Evolutionary conservation across 768 basidiomycete genomes (phyloP).

Genomic region (Coprinopsis marcescibilis): DNA sequence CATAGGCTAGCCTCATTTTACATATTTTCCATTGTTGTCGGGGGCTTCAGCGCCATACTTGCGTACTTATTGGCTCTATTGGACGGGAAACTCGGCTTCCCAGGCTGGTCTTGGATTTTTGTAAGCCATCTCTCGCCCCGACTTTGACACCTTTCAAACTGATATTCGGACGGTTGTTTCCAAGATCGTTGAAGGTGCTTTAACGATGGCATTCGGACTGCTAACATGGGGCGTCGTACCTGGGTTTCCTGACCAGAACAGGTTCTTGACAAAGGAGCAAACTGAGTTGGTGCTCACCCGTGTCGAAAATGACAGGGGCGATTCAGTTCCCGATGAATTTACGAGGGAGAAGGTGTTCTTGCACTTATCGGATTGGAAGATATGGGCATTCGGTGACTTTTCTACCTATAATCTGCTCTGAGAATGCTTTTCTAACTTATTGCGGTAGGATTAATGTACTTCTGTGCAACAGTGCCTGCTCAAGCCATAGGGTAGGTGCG

Average conservation of each 20-base stretch:
- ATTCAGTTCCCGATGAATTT: conserved; percentile 40
- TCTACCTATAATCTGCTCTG: neutral
- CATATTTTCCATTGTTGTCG: conserved; percentile 34
- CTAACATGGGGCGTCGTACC: conserved; percentile 39
- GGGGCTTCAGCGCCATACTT: conserved; percentile 44
- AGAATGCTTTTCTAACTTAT: conserved; percentile 2
- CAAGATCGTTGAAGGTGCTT: conserved; percentile 44
- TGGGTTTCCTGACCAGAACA: conserved; percentile 44
- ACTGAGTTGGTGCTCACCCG: conserved; percentile 37
- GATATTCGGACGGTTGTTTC: no score
- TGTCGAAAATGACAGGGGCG: conserved; percentile 45
- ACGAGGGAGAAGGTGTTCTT: conserved; percentile 28
- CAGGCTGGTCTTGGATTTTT: conserved; percentile 52
- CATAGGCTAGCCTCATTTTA: conserved; percentile 44
- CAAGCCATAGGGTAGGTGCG: conserved; percentile 40
- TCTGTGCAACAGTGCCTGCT: conserved; percentile 44
- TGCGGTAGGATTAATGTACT: conserved; percentile 40
- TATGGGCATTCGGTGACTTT: conserved; percentile 38
- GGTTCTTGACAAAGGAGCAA: conserved; percentile 35
- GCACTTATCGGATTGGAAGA: conserved; percentile 42
- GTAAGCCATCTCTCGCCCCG: conserved; percentile 23
- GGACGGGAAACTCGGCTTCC: conserved; percentile 33
- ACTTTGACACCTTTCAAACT: neutral
- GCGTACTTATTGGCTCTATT: conserved; percentile 39
- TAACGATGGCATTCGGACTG: conserved; percentile 40